These are phyloP conservation scores for Malus sylvestris DNA, from an alignment of 306 rosid species.

Conservation along the genomic window DNA sequence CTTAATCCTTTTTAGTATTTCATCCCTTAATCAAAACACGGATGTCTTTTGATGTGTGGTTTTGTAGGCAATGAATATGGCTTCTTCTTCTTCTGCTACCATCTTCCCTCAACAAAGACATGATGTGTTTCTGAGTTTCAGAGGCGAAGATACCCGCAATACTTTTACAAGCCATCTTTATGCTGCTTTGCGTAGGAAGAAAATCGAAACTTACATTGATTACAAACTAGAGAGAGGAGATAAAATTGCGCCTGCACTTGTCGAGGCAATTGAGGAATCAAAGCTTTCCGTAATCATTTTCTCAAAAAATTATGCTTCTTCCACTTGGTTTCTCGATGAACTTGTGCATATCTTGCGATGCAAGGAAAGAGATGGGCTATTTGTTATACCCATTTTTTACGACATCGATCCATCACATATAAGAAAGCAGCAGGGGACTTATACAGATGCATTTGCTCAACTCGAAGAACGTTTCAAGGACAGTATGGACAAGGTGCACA, in stretches of 20 bases:
- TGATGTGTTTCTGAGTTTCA: background rate
- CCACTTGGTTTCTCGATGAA: background rate
- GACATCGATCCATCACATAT: no score
- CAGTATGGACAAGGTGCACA: no score
- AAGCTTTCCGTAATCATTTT: background rate
- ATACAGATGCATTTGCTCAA: no score
- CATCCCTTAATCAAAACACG: background rate
- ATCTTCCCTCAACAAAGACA: background rate
- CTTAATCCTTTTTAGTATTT: no score
- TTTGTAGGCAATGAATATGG: background rate
- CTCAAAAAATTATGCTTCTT: background rate
- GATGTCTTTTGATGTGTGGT: background rate
- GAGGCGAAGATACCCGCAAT: background rate
- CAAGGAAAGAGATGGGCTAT: no score
- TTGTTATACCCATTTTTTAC: no score
- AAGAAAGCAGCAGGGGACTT: no score
- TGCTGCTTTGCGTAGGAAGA: background rate
- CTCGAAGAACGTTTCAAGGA: no score
- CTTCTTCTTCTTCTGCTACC: no score
- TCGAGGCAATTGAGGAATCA: background rate
- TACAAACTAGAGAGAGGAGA: background rate
- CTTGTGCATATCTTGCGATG: background rate
- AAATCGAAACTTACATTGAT: background rate
- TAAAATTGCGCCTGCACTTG: background rate
- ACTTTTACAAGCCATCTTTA: background rate